phyloP scores from a whole-genome alignment of 768 basidiomycete species.

The Boletellus sp. region DNA sequence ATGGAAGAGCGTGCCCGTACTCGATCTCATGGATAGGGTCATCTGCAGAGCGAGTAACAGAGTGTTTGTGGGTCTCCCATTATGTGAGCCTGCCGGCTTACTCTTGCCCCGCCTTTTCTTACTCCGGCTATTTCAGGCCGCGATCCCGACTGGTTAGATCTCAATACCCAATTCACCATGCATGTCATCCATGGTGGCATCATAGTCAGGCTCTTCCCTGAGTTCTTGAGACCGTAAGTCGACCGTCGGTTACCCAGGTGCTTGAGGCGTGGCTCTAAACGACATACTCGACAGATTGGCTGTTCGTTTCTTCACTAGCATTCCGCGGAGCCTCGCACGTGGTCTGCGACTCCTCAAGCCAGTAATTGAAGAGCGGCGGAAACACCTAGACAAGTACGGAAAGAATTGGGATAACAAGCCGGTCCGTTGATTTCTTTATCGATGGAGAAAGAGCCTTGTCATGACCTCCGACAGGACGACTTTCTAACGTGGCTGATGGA shows the following conservation, averaged over 20 bases:
- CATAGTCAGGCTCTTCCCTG: neutral
- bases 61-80: constrained; percentile 45
- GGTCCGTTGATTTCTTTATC: neutral
- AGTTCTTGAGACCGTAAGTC: neutral
- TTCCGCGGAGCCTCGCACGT: constrained; percentile 1
- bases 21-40: constrained; percentile 29
- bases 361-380: constrained; percentile 17
- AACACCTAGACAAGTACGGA: neutral
- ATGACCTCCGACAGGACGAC: constrained; percentile 24
- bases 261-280: too few relatives aligned
- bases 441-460: neutral
- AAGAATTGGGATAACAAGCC: neutral
- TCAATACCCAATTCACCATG: neutral
- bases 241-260: too few relatives aligned
- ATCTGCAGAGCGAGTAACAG: constrained; percentile 43
- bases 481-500: constrained; percentile 34
- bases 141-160: neutral
- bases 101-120: neutral
- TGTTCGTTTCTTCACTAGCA: neutral
- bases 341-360: constrained; percentile 22
- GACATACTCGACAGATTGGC: neutral
- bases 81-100: constrained; percentile 31
- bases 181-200: neutral
- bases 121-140: neutral
- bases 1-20: constrained; percentile 34